Base-by-base conservation (phyloP, 1,284 basidiomycete genomes). In the Sutorius eximius region DNA sequence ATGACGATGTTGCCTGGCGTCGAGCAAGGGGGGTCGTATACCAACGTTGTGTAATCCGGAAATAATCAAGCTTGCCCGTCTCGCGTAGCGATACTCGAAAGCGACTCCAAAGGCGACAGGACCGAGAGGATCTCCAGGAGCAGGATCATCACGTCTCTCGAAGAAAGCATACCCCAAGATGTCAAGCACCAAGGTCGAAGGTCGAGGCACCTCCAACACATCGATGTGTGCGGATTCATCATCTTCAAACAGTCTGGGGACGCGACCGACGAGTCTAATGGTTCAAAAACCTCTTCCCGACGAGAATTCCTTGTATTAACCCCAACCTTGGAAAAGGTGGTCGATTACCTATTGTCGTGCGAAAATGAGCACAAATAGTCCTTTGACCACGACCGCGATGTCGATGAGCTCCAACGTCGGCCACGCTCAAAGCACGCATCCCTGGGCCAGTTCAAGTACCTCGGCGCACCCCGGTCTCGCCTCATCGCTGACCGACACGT, bases 401-500 rank as follows among this genome's bases (percentile, higher is more conserved):
- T n/a, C n/a, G 24, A 27, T 27, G 24, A 70, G 27, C 45, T 59
- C 67, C 16, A 70, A 58, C 45, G 50, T 49, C 0, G 57, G 32
- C 45, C 69, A 69, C 43, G 42, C 22, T 8, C 68, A 71, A 45
- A 63, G 51, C 33, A 55, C 67, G 9, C 54, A 42, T 45, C 59
- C 60, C 2, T 69, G 68, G 68, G 71, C 54, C 1, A 59, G 52
- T 15, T 65, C 67, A 4, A 67, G 55, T n/a, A 49, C 67, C 20
- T 55, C 64, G 0, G 30, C 62, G 27, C 61, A 69, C 29, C 33
- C 57, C 5, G 16, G 45, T 6, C 59, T 69, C 13, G 51, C 57
- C 9, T 53, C 71, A 5, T 71, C 69, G 15, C 58, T 72, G 18
- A 71, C 75, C 15, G 86, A 89, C 56, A 77, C 81, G 30, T 76